Base-by-base conservation (phyloP, 495 filamentous ascomycete genomes). In the Xylaria longipes region DNA sequence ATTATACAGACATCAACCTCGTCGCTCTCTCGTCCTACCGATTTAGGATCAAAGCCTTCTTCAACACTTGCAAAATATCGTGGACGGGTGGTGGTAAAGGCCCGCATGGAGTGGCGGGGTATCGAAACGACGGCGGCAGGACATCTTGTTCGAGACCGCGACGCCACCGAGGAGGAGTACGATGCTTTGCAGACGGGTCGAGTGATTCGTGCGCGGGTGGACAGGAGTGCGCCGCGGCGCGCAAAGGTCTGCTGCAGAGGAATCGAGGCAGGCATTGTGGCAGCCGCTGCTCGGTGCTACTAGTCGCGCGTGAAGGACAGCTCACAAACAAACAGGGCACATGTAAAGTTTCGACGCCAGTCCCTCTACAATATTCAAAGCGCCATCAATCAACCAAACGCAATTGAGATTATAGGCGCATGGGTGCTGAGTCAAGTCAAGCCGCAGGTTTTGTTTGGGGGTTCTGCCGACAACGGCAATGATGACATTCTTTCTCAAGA, bases 1-100 rank as follows among this genome's bases (percentile, higher is more conserved):
- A 99, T 89, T 80, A 99, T 98, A 77, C 94, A 97, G 12, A 98
- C 95, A 82, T 98, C 96, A 27, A 98, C 96, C 79, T 97, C 82
- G 74, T 98, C 96, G 65, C 88, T 92, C 82, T 98, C 96, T 69
- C 96, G 89, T 60, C 97, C 94, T 65, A 93, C 81, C 71, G 87
- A 84, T 43, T 84, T 84, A 9, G 91, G 91, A 78, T 97, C 92
- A 72, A 95, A 94, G 57, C 84, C 75, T 12, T 91, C 90, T 69
- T 92, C 85, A 73, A 39, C 68, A 58, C 66, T 75, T 27, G 77
- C 75, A 35, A 74, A 31, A 20, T 11, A 48, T 45, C 68, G 74
- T 17, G 72, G 65, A 50, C 33, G 66, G 20, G 77, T 77, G 12
- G 77, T 77, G 33, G 72, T 75, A 43, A 79, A 79, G 62, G 75